Conservation (phyloP, 2,329 filamentous ascomycete genomes). For the Arthrocladium fulminans region DNA sequence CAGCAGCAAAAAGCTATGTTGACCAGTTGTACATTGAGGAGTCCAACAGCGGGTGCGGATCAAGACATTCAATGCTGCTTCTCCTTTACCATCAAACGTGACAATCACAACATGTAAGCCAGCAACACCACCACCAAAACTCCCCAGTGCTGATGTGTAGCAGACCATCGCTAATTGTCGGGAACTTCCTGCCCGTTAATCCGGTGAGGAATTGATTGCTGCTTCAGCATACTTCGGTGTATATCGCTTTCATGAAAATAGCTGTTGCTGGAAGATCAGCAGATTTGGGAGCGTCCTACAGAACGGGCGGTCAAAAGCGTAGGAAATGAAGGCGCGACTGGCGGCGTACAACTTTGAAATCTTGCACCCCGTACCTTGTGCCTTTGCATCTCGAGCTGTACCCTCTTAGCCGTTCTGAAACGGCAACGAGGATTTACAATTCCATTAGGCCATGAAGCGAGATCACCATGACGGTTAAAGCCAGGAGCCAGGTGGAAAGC, state of each 20-base stretch:
- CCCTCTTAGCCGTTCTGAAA: too few relatives aligned
- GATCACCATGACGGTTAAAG: background rate
- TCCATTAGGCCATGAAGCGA: too few relatives aligned
- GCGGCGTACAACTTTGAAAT: too few relatives aligned
- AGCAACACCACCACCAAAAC: slow-evolving; percentile 14
- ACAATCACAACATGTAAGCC: slow-evolving; percentile 90
- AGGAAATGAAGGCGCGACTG: background rate
- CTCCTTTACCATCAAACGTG: slow-evolving; percentile 89
- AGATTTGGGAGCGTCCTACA: background rate
- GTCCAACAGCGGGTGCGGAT: slow-evolving; percentile 59
- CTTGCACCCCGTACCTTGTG: too few relatives aligned
- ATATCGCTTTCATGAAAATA: too few relatives aligned
- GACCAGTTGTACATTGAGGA: slow-evolving; percentile 86
- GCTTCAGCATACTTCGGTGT: background rate
- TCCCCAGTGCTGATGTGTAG: slow-evolving; percentile 27
- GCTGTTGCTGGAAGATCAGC: background rate
- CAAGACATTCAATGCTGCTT: slow-evolving; percentile 87
- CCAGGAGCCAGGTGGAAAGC: background rate
- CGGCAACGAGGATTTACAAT: too few relatives aligned
- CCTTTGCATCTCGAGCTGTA: too few relatives aligned
- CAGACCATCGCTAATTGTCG: slow-evolving; percentile 88
- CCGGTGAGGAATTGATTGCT: slow-evolving; percentile 16
- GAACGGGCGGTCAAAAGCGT: background rate
- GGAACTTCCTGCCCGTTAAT: slow-evolving; percentile 82
- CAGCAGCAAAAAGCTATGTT: slow-evolving; percentile 86